Evolutionary conservation across 345 rosid species (phyloP), one percentile per base, ranked within the genome.

Genomic region (Brassica nigra): DNA sequence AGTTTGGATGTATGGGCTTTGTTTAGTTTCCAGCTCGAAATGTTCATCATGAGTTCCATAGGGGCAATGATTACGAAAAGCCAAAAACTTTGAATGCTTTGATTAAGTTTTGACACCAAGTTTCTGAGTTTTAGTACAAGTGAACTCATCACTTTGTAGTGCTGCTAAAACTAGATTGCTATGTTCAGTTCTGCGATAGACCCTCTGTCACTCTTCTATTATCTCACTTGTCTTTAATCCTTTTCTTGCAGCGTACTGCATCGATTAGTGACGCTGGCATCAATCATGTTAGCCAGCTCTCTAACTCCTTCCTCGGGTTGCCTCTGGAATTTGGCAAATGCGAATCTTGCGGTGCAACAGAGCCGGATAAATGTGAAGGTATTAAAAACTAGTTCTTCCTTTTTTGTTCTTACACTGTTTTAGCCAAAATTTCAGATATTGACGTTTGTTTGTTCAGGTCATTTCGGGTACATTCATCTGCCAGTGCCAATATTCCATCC

Each of bases 401-500:
- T 76, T 27, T 66, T 33, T 55, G 29, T 62, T 37, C 72, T 11
- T 63, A 12, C 49, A 52, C 62, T 67, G 79, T 23, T 23, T 23
- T 23, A 0, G 27, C 27, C 27, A 23, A 23, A 0, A 23, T 23
- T 23, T 23, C 27, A 23, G 27, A 39, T 76, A 66, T 76, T 14
- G 2, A 42, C 64, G 23, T 73, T 63, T 15, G 55, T 79, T 73
- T 83, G 80, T 65, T 59, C 63, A 23, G 99, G 99, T 70, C 98
- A 93, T 82, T 95, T 95, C 83, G 99, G 99, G 47, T 93, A 89
- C 67, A 89, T 92, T 10, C 83, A 91, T 75, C 82, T 93, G 62
- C 99, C 99, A 6, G 82, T 87, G 52, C 97, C 97, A 2, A 88
- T 93, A 73, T 95, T 89, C 83, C 98, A 95, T 81, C 99, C 99